These are phyloP conservation scores for Quercus robur DNA, from an alignment of 306 rosid species.

Conservation along the genomic window DNA sequence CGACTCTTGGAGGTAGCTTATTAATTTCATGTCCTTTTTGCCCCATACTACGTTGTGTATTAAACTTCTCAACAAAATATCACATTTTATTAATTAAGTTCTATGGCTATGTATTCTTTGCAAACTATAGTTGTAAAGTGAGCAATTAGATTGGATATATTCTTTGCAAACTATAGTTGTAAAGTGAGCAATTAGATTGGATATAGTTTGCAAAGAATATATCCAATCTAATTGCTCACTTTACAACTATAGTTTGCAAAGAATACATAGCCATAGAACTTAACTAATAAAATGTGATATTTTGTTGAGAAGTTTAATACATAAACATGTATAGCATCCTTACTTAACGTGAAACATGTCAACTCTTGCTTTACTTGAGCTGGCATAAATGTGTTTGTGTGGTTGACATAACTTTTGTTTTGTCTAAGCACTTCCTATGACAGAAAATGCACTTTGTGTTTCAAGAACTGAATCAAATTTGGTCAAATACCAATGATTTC, in stretches of 20 bases:
- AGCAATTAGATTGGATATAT: not conserved
- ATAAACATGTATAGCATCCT: not conserved
- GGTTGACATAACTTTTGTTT: not conserved
- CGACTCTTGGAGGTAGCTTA: conserved; percentile 89
- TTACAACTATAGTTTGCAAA: not conserved
- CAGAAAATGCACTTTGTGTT: conserved; percentile 1
- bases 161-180: not conserved
- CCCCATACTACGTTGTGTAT: not conserved
- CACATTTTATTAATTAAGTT: not conserved
- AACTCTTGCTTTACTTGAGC: not conserved
- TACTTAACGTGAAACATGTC: conserved; percentile 1
- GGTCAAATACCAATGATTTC: not conserved
- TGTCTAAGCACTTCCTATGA: not conserved
- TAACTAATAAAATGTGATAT: conserved; percentile 8
- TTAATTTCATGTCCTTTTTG: conserved; percentile 24
- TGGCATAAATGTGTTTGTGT: not conserved
- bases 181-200: not conserved
- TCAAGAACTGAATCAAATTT: not conserved
- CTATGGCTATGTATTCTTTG: not conserved
- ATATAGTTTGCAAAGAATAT: not conserved
- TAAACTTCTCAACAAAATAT: too few relatives aligned
- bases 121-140: not conserved
- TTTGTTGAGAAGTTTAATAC: conserved; percentile 1
- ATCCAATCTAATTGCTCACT: not conserved
- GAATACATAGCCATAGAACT: conserved; percentile 4